These are phyloP conservation scores for Phialophora macrospora DNA, from an alignment of 2,329 filamentous ascomycete genomes.

Conservation along the genomic window DNA sequence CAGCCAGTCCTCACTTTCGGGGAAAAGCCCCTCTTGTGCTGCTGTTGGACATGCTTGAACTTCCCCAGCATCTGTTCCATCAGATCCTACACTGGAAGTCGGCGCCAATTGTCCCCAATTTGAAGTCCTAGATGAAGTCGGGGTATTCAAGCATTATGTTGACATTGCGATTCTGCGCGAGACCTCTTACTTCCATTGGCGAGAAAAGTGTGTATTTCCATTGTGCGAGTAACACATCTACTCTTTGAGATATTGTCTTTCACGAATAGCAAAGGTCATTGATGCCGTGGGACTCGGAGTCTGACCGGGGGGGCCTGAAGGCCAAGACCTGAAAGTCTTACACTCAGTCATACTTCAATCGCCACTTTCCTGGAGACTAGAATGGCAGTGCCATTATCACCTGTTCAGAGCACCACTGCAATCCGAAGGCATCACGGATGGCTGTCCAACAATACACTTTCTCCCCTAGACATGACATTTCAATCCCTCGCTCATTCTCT, in stretches of 20 bases:
- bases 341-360: no score
- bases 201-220: neutral
- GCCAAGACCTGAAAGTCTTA: neutral
- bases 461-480: no score
- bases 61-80: constrained; percentile 1
- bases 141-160: neutral
- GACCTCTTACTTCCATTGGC: neutral
- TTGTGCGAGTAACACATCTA: neutral
- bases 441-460: no score
- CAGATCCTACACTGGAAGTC: neutral
- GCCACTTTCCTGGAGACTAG: no score
- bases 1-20: neutral
- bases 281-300: neutral
- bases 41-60: neutral
- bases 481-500: no score
- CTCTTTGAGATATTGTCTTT: neutral
- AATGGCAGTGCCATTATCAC: no score
- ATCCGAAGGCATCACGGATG: no score
- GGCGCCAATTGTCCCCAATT: neutral
- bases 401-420: no score
- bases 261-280: neutral
- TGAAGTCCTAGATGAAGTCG: no score
- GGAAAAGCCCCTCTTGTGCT: neutral
- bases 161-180: neutral
- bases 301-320: neutral